Conservation (phyloP, 176 grass and related monocot species). For the Oryza officinalis region DNA sequence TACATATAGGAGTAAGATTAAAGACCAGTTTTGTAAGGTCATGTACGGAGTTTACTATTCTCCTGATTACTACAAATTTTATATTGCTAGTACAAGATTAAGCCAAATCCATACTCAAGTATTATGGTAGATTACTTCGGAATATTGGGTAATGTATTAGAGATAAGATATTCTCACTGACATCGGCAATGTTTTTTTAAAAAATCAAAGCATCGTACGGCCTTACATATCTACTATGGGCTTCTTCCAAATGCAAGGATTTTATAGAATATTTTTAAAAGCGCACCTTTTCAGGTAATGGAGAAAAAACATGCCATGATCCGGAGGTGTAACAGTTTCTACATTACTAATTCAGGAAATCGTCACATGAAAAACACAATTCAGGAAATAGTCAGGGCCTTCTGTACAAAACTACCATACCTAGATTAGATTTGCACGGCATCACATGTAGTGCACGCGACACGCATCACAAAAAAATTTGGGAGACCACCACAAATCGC, state of each 20-base stretch:
- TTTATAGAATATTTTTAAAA: too few relatives aligned
- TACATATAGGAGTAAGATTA: neutral
- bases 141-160: too few relatives aligned
- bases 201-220: too few relatives aligned
- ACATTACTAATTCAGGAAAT: neutral
- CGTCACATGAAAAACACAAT: neutral
- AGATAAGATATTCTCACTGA: too few relatives aligned
- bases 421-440: slow-evolving; percentile 1
- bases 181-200: too few relatives aligned
- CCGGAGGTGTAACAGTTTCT: neutral
- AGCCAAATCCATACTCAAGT: too few relatives aligned
- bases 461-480: slow-evolving; percentile 10
- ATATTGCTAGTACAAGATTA: neutral
- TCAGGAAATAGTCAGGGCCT: neutral
- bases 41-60: neutral
- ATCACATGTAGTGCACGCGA: slow-evolving; percentile 21
- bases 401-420: slow-evolving; percentile 9
- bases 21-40: neutral
- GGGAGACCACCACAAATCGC: neutral
- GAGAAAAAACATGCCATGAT: neutral
- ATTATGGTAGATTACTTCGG: too few relatives aligned
- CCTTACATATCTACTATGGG: too few relatives aligned
- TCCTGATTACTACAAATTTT: neutral
- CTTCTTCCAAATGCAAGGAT: too few relatives aligned
- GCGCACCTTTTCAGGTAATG: too few relatives aligned